Base-by-base conservation (phyloP, 75 land plant species). In the Ceratopteris richardii region DNA sequence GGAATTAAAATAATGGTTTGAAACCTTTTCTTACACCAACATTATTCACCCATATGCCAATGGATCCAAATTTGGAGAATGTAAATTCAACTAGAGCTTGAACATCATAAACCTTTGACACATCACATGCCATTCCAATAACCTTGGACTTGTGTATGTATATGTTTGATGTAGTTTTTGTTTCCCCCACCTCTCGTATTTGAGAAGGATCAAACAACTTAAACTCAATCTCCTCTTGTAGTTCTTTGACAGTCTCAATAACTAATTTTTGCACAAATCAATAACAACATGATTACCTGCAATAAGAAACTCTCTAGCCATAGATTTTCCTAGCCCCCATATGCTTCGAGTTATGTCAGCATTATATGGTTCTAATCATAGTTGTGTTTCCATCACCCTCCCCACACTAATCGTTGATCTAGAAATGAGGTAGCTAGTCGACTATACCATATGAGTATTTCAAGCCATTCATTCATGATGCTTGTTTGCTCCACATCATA, bases 1-100 rank as follows among this genome's bases (percentile, higher is more conserved):
- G 57, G 52, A 94, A 89, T 51, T 89, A 73, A 57, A 83, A 44
- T 54, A 94, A 68, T 28, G 98, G 98, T 68, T 82, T 78, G 62
- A 94, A 94, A 27, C 98, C 98, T 70, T 94, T 94, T 48, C 90
- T 94, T 16, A 70, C 69, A 31, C 98, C 98, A 40, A 96, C 98
- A 75, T 94, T 94, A 31, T 94, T 94, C 64, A 90, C 98, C 98
- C 98, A 94, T 47, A 94, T 90, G 60, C 90, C 76, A 26, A 94
- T 66, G 17, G 79, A 73, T 56, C 98, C 96, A 62, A 94, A 60
- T 59, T 94, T 71, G 25, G 31, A 29, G 18, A 76, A 51, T 24
- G 98, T 85, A 72, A 86, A 81, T 0, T 80, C 62, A 21, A 88
- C 76, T 67, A 94, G 73, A 41, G 63, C 88, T 28, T 66, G 59